phyloP scores from a whole-genome alignment of 768 basidiomycete genomes.

The Pulveroboletus sp. region DNA sequence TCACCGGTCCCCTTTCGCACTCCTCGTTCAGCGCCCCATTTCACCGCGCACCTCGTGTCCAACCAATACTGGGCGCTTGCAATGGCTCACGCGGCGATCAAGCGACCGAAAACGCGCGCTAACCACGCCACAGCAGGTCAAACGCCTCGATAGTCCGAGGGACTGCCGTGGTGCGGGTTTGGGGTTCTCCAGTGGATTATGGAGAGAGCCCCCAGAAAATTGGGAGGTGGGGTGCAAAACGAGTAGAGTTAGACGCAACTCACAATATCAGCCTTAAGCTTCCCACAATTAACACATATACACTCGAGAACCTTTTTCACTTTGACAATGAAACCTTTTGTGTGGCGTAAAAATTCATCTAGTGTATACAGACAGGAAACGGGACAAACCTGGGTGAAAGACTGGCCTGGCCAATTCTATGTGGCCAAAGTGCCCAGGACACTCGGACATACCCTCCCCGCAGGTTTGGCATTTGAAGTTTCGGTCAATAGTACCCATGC shows the following conservation, averaged over 20 bases:
- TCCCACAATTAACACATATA: constrained; percentile 98
- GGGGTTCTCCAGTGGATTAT: constrained; percentile 84
- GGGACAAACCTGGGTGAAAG: constrained; percentile 82
- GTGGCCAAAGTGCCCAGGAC: constrained; percentile 98
- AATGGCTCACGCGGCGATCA: constrained; percentile 80
- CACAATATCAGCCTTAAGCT: constrained; percentile 95
- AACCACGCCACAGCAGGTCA: constrained; percentile 72
- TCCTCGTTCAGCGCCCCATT: constrained; percentile 98
- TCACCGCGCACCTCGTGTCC: constrained; percentile 90
- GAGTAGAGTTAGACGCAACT: constrained; percentile 82
- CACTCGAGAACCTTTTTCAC: constrained; percentile 99
- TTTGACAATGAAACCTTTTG: constrained; percentile 89
- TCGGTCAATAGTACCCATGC: constrained; percentile 96
- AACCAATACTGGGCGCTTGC: constrained; percentile 68
- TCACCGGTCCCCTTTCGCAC: constrained; percentile 54
- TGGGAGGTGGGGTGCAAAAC: constrained; percentile 90
- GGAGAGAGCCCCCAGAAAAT: constrained; percentile 99
- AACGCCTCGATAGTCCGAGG: constrained; percentile 77
- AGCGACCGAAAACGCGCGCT: constrained; percentile 90
- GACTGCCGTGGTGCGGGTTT: constrained; percentile 79
- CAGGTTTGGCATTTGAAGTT: constrained; percentile 99
- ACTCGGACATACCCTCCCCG: constrained; percentile 99
- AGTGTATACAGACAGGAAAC: background rate
- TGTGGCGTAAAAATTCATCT: background rate
- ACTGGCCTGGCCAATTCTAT: constrained; percentile 97